These are phyloP conservation scores for Prunus persica DNA, from an alignment of 306 rosid genomes.

Conservation along the genomic window DNA sequence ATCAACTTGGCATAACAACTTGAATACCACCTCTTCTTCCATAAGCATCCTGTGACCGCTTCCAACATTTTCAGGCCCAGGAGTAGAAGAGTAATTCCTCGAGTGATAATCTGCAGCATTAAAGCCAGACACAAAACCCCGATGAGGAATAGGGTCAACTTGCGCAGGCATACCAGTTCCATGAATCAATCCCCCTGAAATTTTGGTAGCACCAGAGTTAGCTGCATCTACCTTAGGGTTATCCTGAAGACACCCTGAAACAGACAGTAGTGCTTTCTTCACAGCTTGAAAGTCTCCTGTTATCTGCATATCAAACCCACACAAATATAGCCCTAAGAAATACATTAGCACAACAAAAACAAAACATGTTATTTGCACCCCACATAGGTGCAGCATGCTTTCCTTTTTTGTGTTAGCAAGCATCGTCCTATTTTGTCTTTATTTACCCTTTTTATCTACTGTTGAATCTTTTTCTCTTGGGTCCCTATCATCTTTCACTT, in stretches of 20 bases:
- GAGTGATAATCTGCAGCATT: conserved; percentile 51
- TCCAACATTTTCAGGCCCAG: conserved; percentile 54
- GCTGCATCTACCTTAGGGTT: conserved; percentile 38
- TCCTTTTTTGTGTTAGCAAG: neutral
- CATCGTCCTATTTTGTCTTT: neutral
- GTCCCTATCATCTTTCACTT: neutral
- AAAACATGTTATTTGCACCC: neutral
- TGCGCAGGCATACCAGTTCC: conserved; percentile 37
- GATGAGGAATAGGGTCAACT: conserved; percentile 45
- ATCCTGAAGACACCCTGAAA: conserved; percentile 67
- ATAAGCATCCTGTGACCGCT: conserved; percentile 50
- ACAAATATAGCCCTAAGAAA: conserved; percentile 15
- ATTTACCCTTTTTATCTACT: neutral
- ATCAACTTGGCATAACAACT: conserved; percentile 71
- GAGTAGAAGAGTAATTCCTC: conserved; percentile 52
- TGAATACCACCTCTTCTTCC: conserved; percentile 85
- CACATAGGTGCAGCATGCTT: neutral
- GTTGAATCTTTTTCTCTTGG: neutral
- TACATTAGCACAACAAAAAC: neutral
- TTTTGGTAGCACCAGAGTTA: conserved; percentile 44
- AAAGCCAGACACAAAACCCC: conserved; percentile 41
- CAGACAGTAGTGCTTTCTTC: conserved; percentile 71
- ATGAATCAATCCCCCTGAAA: conserved; percentile 34
- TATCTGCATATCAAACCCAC: conserved; percentile 48
- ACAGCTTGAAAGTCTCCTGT: conserved; percentile 57